A percentile compares a stretch with the other conserved stretches of the same genome.
phyloP scores from a whole-genome alignment of 345 rosid genomes.

The Combretum micranthum region DNA sequence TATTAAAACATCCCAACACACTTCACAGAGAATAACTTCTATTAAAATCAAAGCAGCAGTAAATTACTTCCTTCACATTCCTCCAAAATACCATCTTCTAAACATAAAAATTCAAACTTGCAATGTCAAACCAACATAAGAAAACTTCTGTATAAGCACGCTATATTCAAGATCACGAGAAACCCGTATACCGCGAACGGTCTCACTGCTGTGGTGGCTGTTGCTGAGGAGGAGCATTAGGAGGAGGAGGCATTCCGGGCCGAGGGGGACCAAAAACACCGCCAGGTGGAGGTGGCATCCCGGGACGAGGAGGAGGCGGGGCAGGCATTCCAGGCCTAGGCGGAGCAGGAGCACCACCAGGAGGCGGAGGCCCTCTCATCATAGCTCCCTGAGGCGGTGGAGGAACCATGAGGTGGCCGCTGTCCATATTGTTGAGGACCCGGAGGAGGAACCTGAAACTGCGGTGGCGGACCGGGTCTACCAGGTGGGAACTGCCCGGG shows the following conservation, averaged over 20 bases:
- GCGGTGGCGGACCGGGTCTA: conserved; percentile 10
- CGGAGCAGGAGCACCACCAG: conserved; percentile 30
- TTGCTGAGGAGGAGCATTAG: conserved; percentile 34
- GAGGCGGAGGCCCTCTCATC: conserved; percentile 82
- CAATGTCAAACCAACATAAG: too few species aligned
- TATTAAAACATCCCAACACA: too few species aligned
- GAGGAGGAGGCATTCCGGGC: conserved; percentile 87
- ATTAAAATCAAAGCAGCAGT: too few species aligned
- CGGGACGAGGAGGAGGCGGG: conserved; percentile 64
- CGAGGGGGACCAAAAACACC: conserved; percentile 75
- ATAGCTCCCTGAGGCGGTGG: conserved; percentile 64
- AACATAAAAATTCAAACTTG: too few species aligned
- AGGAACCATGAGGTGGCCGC: conserved; percentile 38
- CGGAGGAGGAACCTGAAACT: conserved; percentile 53
- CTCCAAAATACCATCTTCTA: too few species aligned
- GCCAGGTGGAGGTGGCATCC: conserved; percentile 95
- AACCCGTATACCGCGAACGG: too few species aligned
- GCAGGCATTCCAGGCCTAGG: conserved; percentile 76
- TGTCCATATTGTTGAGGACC: conserved; percentile 67
- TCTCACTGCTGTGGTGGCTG: conserved; percentile 35
- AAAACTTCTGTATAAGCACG: too few species aligned
- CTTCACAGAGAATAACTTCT: too few species aligned
- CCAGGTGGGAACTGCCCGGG: conserved; percentile 55
- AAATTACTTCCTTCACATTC: too few species aligned
- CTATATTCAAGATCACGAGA: too few species aligned